Conservation (phyloP, 2,329 filamentous ascomycete genomes). For the Byssothecium circinans region DNA sequence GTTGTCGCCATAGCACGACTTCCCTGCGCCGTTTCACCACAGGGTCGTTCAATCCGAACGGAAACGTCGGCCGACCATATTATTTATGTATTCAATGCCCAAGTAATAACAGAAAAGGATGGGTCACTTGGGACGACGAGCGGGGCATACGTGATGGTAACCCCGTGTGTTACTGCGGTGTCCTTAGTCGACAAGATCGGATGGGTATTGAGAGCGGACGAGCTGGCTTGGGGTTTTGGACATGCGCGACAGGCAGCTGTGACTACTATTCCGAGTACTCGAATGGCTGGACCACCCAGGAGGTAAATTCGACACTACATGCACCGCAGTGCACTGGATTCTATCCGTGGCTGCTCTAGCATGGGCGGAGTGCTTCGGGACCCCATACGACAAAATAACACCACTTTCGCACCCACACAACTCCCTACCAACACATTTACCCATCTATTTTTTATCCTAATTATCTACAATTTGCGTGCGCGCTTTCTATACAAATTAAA, state of each 20-base stretch:
- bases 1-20: not conserved
- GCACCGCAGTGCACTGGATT: not conserved
- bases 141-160: conserved; percentile 6
- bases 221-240: conserved; percentile 6
- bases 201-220: not conserved
- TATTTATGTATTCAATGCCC: not conserved
- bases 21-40: not conserved
- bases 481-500: too few relatives aligned
- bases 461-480: too few relatives aligned
- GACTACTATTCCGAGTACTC: conserved; percentile 1
- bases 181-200: conserved; percentile 6
- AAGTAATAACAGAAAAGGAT: not conserved
- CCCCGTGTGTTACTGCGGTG: conserved; percentile 2
- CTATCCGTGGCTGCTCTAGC: not conserved
- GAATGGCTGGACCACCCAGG: conserved; percentile 3
- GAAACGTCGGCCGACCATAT: not conserved
- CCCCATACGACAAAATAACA: too few relatives aligned
- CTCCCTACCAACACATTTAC: too few relatives aligned
- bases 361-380: too few relatives aligned
- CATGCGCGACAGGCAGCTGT: conserved; percentile 4
- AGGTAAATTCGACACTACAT: not conserved
- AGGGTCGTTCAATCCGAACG: not conserved
- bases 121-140: conserved; percentile 5
- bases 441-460: too few relatives aligned
- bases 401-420: too few relatives aligned